Base-by-base conservation (phyloP, 768 basidiomycete species). In the Brasilioporus rufonigricans region DNA sequence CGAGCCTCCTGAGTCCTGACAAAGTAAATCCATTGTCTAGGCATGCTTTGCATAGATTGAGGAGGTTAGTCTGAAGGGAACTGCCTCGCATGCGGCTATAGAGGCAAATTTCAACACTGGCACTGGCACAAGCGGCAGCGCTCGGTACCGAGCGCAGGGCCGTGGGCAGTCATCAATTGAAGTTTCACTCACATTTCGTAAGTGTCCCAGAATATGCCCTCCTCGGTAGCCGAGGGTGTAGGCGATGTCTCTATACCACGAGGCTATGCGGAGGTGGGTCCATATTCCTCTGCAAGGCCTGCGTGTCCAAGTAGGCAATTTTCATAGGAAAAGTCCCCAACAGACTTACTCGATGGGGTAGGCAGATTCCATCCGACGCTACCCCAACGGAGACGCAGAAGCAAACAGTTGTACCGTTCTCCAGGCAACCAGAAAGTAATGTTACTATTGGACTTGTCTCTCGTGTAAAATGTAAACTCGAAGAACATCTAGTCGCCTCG, bases 1-100 rank as follows among this genome's bases (percentile, higher is more conserved):
- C 0, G 83, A 85, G 50, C 73, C 86, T 12, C 83, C 69, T 66
- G 2, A 83, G 85, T 7, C 70, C 86, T 8, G 71, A 77, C 38
- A 72, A 6, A 74, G 79, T 4, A 71, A 72, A 32, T 86, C 85
- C 58, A 77, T 31, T 53, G 10, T 27, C 11, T 57, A 87, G 85
- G 83, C 83, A 2, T 87, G 87, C 64, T 75, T 86, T 59, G 78
- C 81, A 10, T 77, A 85, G 1, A 85, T 86, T 29, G 81, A 84
- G 13, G 84, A 87, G 60, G 86, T 87, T 21, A 86, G 87, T 61
- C 57, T 80, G 26, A 70, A 81, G 53, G 84, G 85, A 1, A 77
- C 84, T 8, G 71, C 69, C 36, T 71, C 87, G 23, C 81, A 81
- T 6, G 85, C 85, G 5, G 76, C 87, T 16, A 71, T 87, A 31